Percentiles rank a stretch among this genome's conserved stretches.
These are phyloP conservation scores for Mycena filopes DNA, from an alignment of 768 basidiomycete genomes.

Conservation along the genomic window DNA sequence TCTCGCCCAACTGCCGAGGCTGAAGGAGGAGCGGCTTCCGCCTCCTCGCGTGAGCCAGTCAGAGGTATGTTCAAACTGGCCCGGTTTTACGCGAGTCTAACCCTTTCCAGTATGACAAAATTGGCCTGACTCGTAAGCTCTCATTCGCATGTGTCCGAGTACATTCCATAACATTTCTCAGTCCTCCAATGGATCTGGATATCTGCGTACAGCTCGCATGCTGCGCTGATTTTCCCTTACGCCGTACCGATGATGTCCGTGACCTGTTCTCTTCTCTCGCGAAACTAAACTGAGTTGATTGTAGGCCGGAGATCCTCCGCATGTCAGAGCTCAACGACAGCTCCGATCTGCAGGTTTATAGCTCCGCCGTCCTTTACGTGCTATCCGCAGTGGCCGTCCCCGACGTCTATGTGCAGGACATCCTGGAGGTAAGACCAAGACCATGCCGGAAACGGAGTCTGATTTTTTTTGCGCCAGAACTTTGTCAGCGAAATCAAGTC, in stretches of 20 bases:
- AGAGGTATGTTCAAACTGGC: constrained; percentile 52
- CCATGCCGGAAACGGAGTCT: not conserved
- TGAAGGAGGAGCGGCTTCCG: constrained; percentile 81
- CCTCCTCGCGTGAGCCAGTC: constrained; percentile 91
- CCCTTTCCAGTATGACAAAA: constrained; percentile 79
- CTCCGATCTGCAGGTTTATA: constrained; percentile 83
- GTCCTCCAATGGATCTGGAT: constrained; percentile 86
- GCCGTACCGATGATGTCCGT: constrained; percentile 81
- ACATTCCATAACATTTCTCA: constrained; percentile 43
- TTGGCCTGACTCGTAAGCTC: constrained; percentile 80
- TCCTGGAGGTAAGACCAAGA: constrained; percentile 50
- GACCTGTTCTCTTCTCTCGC: constrained; percentile 19
- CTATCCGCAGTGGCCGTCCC: constrained; percentile 86
- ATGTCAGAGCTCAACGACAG: constrained; percentile 93
- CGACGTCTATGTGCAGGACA: constrained; percentile 67
- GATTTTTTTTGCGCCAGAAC: constrained; percentile 38
- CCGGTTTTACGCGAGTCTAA: too few species aligned
- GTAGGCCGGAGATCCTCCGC: constrained; percentile 85
- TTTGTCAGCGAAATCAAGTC: constrained; percentile 80
- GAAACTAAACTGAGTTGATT: constrained; percentile 16
- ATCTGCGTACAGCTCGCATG: constrained; percentile 78
- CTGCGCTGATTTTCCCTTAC: constrained; percentile 81
- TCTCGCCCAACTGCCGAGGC: constrained; percentile 66
- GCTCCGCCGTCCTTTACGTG: constrained; percentile 82
- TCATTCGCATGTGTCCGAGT: constrained; percentile 4